These are phyloP conservation scores for Ascochyta fabae DNA, from an alignment of 2,329 filamentous ascomycete species.

Conservation along the genomic window DNA sequence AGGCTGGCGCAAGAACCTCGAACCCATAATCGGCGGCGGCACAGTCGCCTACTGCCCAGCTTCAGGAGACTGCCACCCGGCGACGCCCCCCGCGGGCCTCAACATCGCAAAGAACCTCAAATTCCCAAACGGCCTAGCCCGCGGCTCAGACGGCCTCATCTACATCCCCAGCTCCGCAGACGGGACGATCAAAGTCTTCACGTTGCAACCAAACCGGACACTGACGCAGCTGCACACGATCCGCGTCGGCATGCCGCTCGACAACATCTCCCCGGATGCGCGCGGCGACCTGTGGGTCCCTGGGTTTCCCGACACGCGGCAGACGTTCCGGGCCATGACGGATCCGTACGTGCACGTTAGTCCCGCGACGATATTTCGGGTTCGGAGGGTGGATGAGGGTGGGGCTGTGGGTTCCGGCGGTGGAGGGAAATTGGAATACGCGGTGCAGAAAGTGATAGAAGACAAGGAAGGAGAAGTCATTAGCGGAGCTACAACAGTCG, in stretches of 20 bases:
- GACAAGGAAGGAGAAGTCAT: slow-evolving; percentile 32
- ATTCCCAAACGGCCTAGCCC: slow-evolving; percentile 39
- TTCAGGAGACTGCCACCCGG: slow-evolving; percentile 26
- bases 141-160: slow-evolving; percentile 31
- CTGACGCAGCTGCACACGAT: slow-evolving; percentile 33
- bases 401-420: not conserved
- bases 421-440: slow-evolving; percentile 19
- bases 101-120: slow-evolving; percentile 32
- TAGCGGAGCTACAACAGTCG: slow-evolving; percentile 31
- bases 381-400: slow-evolving; percentile 20
- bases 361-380: slow-evolving; percentile 30
- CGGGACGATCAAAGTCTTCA: slow-evolving; percentile 32
- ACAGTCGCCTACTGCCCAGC: slow-evolving; percentile 34
- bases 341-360: slow-evolving; percentile 23
- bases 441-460: slow-evolving; percentile 36
- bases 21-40: slow-evolving; percentile 37
- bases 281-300: slow-evolving; percentile 36
- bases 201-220: slow-evolving; percentile 23
- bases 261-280: slow-evolving; percentile 36
- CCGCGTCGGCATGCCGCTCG: slow-evolving; percentile 32
- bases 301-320: slow-evolving; percentile 24
- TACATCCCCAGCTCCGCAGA: slow-evolving; percentile 38
- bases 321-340: slow-evolving; percentile 18
- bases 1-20: slow-evolving; percentile 32
- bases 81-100: slow-evolving; percentile 8